Evolutionary conservation across 768 basidiomycete species (phyloP), one percentile per base, ranked within the genome.

Genomic region (Gelatoporia subvermispora): DNA sequence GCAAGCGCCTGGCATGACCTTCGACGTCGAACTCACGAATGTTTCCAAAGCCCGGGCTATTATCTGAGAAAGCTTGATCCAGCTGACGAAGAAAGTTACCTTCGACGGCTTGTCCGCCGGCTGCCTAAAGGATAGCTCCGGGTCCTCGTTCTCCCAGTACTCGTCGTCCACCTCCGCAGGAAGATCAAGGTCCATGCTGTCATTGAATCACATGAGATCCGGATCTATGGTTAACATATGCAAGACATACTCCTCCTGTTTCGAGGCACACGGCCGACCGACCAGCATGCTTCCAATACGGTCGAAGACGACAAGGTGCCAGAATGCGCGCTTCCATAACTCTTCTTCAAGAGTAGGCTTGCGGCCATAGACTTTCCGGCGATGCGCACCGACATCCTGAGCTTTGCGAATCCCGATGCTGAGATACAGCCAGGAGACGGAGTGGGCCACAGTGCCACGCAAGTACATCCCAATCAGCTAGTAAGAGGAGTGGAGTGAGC

Each of bases 211-310:
- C 60, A 56, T 64, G 68, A 50, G 39, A 3, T 17, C 21, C 8
- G 10, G n/a, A 16, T 45, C 16, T 18, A 15, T 15, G 3, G 17
- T 13, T 13, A 18, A 16, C 3, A 35, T 15, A 35, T 11, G 15
- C 21, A 31, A n/a, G 9, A 51, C 60, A 66, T 51, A 87, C 84
- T 87, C 85, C 69, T 85, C 85, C 60, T 85, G 81, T 22, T 74
- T 74, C 31, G 78, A 61, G 31, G 73, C 72, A 49, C 76, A 79
- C 13, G 79, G 68, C 22, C 85, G 69, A 15, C 85, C 85, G 35
- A 83, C 62, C 22, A 64, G 62, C 31, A 73, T 73, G 41, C 78
- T 78, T 17, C 70, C 70, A 28, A 81, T 61, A 35, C 82, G 77
- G 54, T 88, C 85, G 44, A 79, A 73, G 5, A 76, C 69, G 11